Conservation (phyloP, 257 asterid species). For the Capsicum rhomboideum region DNA sequence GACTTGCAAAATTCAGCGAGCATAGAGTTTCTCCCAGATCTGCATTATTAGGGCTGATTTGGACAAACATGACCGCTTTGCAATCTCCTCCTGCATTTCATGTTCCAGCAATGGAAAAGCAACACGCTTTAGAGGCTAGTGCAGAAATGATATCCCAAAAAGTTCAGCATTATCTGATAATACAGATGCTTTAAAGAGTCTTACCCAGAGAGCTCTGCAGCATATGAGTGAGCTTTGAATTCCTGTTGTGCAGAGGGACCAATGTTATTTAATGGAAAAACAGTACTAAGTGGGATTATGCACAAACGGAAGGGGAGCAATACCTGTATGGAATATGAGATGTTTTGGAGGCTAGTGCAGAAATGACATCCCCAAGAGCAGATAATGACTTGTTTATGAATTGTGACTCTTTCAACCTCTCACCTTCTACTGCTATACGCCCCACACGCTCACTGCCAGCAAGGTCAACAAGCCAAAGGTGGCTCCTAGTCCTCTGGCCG, state of each 20-base stretch:
- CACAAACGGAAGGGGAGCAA: constrained; percentile 8
- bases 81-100: constrained; percentile 87
- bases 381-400: constrained; percentile 89
- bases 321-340: constrained; percentile 80
- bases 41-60: constrained; percentile 59
- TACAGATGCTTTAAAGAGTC: constrained; percentile 3
- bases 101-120: neutral
- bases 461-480: constrained; percentile 94
- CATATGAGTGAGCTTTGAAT: constrained; percentile 96
- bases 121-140: neutral
- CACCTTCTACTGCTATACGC: constrained; percentile 90
- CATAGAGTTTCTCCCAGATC: constrained; percentile 89
- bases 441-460: constrained; percentile 99
- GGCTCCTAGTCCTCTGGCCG: constrained; percentile 86
- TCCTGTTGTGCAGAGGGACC: constrained; percentile 44
- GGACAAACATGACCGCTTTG: constrained; percentile 80
- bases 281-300: neutral
- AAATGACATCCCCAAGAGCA: constrained; percentile 91
- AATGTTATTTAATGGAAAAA: constrained; percentile 4
- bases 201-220: constrained; percentile 95
- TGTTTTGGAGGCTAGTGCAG: constrained; percentile 88
- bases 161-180: neutral
- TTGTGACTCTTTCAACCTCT: constrained; percentile 89
- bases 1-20: constrained; percentile 86
- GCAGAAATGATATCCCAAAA: neutral